phyloP scores from a whole-genome alignment of 176 grass and related monocot genomes.

The Carex littledalei region DNA sequence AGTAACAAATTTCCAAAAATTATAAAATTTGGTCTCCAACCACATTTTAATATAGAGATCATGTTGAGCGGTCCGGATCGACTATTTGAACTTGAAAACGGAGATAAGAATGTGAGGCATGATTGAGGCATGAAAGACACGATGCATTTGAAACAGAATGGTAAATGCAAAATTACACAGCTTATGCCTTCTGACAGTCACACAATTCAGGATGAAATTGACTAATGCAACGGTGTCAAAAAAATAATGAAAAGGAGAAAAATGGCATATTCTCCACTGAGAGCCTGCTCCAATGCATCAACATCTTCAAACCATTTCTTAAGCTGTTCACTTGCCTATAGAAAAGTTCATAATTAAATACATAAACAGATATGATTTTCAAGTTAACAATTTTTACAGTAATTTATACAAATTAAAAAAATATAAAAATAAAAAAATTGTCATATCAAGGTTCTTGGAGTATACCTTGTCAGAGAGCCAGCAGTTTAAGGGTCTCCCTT shows the following conservation, averaged over 20 bases:
- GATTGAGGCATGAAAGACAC: too few relatives aligned
- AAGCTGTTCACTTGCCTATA: conserved; percentile 88
- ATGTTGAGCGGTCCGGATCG: too few relatives aligned
- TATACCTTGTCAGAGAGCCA: conserved; percentile 83
- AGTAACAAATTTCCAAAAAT: too few relatives aligned
- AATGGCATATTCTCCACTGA: conserved; percentile 76
- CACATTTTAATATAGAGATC: too few relatives aligned
- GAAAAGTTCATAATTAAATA: background rate
- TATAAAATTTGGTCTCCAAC: too few relatives aligned
- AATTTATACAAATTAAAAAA: background rate
- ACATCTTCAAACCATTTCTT: conserved; percentile 83
- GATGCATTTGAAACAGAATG: background rate
- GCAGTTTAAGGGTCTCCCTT: conserved; percentile 80
- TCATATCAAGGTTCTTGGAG: background rate
- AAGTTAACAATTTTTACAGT: background rate
- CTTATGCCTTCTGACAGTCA: background rate
- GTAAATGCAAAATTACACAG: background rate
- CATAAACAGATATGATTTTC: background rate
- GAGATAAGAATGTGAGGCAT: too few relatives aligned
- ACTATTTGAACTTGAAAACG: too few relatives aligned
- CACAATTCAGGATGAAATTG: background rate
- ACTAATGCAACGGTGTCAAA: background rate
- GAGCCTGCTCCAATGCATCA: conserved; percentile 80
- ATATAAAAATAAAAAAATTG: background rate
- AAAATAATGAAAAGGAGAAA: conserved; percentile 3